Base-by-base conservation (phyloP, 139 green algal species). In the Micractinium conductrix region DNA sequence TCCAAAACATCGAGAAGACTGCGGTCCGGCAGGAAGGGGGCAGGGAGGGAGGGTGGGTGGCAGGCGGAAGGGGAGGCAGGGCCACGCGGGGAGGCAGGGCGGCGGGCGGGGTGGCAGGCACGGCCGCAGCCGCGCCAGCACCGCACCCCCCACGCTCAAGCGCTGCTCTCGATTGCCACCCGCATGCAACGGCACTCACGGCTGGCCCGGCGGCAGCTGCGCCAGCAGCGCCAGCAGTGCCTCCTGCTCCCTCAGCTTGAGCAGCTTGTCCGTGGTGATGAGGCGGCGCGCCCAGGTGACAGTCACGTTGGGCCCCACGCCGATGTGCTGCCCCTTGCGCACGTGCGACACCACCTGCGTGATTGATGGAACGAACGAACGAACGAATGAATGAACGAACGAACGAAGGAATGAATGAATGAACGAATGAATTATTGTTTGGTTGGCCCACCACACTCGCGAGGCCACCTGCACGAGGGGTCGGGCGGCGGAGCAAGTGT, bases 241-340 rank as follows among this genome's bases (percentile, higher is more conserved):
- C 7, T 70, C 63, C 79, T 88, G 73, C 62, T 89, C 83, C 0
- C 33, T 48, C 48, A 85, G 48, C 40, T 40, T 82, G 42, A 94
- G 82, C 78, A 92, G 79, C 7, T 79, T 65, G 33, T 84, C 74
- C 17, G 87, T 80, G n/a, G 69, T 81, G 33, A 90, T 48, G n/a
- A 90, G 79, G 42, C 87, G 75, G 19, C 84, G 63, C 33, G 70
- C 88, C 91, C 89, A 93, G 10, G 75, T 85, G 69, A 89, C 86
- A 70, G 87, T 78, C 4, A 89, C 87, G 35, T 89, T 74, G 35
- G 86, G 80, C 40, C 30, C 26, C 45, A 83, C 50, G 40, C 74
- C 81, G 24, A 85, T 33, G 82, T 93, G 87, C 71, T 89, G 84
- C 19, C 89, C 91, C n/a, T 37, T 10, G 2, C 42, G n/a, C 53